phyloP scores from a whole-genome alignment of 192 early-diverging fungal genomes.

The Dissophora globulifera region DNA sequence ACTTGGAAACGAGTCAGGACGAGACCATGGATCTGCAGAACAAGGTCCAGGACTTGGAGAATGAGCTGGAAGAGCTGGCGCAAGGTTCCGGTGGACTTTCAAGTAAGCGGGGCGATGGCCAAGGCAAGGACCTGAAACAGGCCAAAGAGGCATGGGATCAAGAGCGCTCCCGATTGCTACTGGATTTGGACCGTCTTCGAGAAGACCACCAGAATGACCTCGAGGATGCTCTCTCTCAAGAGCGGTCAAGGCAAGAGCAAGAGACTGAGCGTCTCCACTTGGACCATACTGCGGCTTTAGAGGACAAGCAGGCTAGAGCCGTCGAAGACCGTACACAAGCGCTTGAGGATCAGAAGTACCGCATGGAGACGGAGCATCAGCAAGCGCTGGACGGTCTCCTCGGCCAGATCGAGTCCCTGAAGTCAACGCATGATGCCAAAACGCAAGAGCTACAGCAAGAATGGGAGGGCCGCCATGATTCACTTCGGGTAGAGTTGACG shows the following conservation, averaged over 20 bases:
- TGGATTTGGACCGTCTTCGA: slow-evolving; percentile 19
- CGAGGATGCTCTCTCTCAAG: background rate
- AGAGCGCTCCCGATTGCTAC: slow-evolving; percentile 17
- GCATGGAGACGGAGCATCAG: slow-evolving; percentile 3
- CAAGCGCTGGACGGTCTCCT: slow-evolving; percentile 1
- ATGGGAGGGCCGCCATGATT: background rate
- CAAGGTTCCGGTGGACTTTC: background rate
- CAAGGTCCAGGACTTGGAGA: slow-evolving; percentile 40
- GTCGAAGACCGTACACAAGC: background rate
- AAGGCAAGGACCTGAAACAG: slow-evolving; percentile 1
- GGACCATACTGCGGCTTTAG: slow-evolving; percentile 5
- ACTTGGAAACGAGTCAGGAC: slow-evolving; percentile 33
- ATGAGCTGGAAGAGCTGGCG: slow-evolving; percentile 16
- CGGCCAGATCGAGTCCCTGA: slow-evolving; percentile 10
- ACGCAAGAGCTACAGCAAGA: background rate
- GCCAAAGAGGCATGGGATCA: slow-evolving; percentile 23
- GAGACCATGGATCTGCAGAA: slow-evolving; percentile 21
- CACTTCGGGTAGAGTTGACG: background rate
- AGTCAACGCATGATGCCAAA: background rate
- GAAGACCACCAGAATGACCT: slow-evolving; percentile 24
- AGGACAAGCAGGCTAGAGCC: background rate
- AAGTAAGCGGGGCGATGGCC: background rate
- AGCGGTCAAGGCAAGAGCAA: background rate
- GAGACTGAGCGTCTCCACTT: slow-evolving; percentile 11
- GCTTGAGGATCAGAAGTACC: slow-evolving; percentile 9